Evolutionary conservation across 1,284 basidiomycete genomes (phyloP), one percentile per base, ranked within the genome.

Genomic region (Ustanciosporium gigantosporum): DNA sequence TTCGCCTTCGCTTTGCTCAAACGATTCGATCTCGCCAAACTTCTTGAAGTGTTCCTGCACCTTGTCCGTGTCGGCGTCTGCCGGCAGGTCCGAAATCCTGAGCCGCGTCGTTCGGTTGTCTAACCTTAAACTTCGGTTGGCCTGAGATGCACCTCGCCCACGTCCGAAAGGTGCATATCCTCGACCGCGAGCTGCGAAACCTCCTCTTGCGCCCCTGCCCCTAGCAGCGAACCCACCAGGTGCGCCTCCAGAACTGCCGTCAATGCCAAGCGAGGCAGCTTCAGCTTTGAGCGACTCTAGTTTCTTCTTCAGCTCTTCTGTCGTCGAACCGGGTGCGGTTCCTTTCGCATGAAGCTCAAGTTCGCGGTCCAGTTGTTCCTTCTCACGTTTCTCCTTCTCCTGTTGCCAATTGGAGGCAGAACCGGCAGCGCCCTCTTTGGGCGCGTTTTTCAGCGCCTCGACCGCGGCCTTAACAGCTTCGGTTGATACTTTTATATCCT

Each of bases 91-190:
- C 64, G 88, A 86, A 29, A 95, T 81, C 34, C 88, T 79, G 23
- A 96, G 79, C 73, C 85, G 87, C 79, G 87, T 89, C 4, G 92
- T 88, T 16, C 92, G 85, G 70, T 94, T 92, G 79, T 96, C 92
- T 20, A 96, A 84, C 66, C 88, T 88, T 86, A 94, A 88, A 66
- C 75, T 59, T n/a, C 66, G 64, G 21, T 62, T 76, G 22, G 72
- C 66, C 34, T 84, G 81, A 27, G 84, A 81, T 17, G 68, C 71
- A 3, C 84, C 86, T 11, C 81, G 82, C 15, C 81, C 70, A 2
- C 86, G 86, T 42, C 87, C 82, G 8, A 84, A 88, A n/a, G 89
- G 84, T 1, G 86, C 86, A 57, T 87, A 83, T 4, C 83, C 82
- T 32, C 87, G 85, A 55, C 86, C 85, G 0, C 83, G 78, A 19